These are phyloP conservation scores for Nemania bipapillata DNA, from an alignment of 2,329 filamentous ascomycete species.

Conservation along the genomic window DNA sequence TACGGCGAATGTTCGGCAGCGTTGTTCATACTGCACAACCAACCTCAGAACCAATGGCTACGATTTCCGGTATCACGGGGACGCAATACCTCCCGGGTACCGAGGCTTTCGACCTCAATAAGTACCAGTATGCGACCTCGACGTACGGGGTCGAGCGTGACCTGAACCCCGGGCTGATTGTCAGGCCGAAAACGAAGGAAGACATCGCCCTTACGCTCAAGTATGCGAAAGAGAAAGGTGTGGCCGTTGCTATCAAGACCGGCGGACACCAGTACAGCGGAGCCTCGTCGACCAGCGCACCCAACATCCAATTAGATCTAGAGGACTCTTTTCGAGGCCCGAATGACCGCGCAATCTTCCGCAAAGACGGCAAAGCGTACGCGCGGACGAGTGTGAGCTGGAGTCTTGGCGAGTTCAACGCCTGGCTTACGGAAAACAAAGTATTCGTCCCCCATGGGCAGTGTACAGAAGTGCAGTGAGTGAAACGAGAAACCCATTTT, in stretches of 20 bases:
- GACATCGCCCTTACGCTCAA: slow-evolving; percentile 57
- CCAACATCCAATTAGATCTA: slow-evolving; percentile 61
- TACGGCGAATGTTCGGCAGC: slow-evolving; percentile 15
- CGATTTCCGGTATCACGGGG: slow-evolving; percentile 44
- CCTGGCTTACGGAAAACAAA: slow-evolving; percentile 55
- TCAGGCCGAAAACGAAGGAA: slow-evolving; percentile 56
- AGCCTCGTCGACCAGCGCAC: slow-evolving; percentile 58
- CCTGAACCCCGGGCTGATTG: slow-evolving; percentile 58
- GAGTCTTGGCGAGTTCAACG: slow-evolving; percentile 57
- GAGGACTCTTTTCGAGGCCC: slow-evolving; percentile 53
- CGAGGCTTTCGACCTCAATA: slow-evolving; percentile 46
- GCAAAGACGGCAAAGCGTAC: slow-evolving; percentile 52
- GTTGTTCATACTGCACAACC: neutral
- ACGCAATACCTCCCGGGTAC: slow-evolving; percentile 43
- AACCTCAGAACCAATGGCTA: slow-evolving; percentile 37
- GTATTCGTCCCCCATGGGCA: slow-evolving; percentile 61
- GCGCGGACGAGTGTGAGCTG: slow-evolving; percentile 57
- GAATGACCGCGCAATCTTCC: slow-evolving; percentile 50
- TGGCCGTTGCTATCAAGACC: slow-evolving; percentile 59
- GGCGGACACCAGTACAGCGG: slow-evolving; percentile 64
- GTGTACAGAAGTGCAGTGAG: slow-evolving; percentile 56
- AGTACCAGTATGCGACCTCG: slow-evolving; percentile 59
- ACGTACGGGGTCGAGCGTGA: slow-evolving; percentile 56
- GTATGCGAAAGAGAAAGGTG: slow-evolving; percentile 55
- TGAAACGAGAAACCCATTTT: too few species aligned